Percentiles rank a stretch among this genome's conserved stretches.
Evolutionary conservation across 805 yeast species (phyloP).

Genomic region (Myxozyma vanderwaltii): DNA sequence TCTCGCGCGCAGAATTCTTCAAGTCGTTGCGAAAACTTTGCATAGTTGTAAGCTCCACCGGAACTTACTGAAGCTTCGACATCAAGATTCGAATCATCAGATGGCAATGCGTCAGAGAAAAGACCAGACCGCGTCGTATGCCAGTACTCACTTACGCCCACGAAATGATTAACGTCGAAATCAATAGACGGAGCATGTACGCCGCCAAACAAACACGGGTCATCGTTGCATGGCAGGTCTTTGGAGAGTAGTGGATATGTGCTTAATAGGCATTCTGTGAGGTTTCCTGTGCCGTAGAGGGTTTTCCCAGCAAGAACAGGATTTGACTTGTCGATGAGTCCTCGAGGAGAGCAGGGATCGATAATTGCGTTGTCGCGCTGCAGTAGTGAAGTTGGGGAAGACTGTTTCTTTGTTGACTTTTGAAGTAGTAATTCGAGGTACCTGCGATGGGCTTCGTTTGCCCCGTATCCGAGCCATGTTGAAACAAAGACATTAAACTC

Average conservation of each 20-base stretch:
- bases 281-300: slow-evolving; percentile 76
- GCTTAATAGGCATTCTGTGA: slow-evolving; percentile 67
- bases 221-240: slow-evolving; percentile 78
- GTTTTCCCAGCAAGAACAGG: slow-evolving; percentile 32
- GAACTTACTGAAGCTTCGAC: not conserved
- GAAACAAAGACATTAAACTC: slow-evolving; percentile 88
- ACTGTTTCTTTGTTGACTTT: slow-evolving; percentile 3
- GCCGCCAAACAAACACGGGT: slow-evolving; percentile 92
- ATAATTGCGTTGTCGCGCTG: not conserved
- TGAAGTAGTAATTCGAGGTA: slow-evolving; percentile 48
- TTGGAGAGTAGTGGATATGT: slow-evolving; percentile 78
- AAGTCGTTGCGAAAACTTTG: slow-evolving; percentile 64
- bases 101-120: slow-evolving; percentile 23
- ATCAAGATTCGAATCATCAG: slow-evolving; percentile 1
- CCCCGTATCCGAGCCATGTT: slow-evolving; percentile 98
- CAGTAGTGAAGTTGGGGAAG: not conserved
- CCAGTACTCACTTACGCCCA: slow-evolving; percentile 97
- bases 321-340: slow-evolving; percentile 42
- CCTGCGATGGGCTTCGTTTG: slow-evolving; percentile 84
- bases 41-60: slow-evolving; percentile 85
- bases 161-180: slow-evolving; percentile 75
- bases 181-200: slow-evolving; percentile 90
- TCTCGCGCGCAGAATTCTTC: slow-evolving; percentile 72
- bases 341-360: slow-evolving; percentile 52
- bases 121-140: slow-evolving; percentile 54